Evolutionary conservation across 805 yeast genomes (phyloP).

Genomic region (Nakazawaea anatomiae): DNA sequence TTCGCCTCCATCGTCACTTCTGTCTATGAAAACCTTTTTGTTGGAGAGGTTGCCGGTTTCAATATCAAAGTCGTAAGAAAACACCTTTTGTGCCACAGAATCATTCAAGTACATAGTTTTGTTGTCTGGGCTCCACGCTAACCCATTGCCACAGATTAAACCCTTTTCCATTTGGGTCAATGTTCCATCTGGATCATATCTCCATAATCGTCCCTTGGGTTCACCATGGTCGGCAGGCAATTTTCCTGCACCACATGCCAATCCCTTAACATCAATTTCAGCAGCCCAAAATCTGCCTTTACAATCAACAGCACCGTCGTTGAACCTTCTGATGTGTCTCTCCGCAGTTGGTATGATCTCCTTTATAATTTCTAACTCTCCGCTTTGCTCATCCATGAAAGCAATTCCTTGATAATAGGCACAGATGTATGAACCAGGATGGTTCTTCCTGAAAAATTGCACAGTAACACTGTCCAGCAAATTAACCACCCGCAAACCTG

Average conservation of each 20-base stretch:
- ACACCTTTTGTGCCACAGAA: constrained; percentile 12
- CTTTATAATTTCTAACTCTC: constrained; percentile 22
- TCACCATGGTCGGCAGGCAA: constrained; percentile 15
- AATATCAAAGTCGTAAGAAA: constrained; percentile 13
- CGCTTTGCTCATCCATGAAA: constrained; percentile 26
- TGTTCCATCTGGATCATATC: constrained; percentile 27
- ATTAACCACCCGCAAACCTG: constrained; percentile 18
- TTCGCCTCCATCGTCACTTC: constrained; percentile 9
- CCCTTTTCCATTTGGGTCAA: constrained; percentile 21
- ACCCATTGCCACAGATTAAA: constrained; percentile 22
- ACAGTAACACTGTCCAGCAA: constrained; percentile 24
- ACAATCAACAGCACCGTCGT: constrained; percentile 24
- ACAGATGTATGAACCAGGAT: constrained; percentile 23
- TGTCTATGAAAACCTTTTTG: constrained; percentile 13
- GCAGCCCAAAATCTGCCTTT: constrained; percentile 45
- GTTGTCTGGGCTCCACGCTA: constrained; percentile 17
- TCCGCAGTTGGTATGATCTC: constrained; percentile 23
- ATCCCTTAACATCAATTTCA: constrained; percentile 23
- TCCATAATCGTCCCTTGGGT: constrained; percentile 27
- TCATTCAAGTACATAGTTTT: constrained; percentile 15
- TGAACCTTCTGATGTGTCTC: constrained; percentile 17
- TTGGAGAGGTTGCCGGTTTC: constrained; percentile 13
- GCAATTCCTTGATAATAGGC: constrained; percentile 28
- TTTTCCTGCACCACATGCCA: constrained; percentile 20
- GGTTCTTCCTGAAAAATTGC: constrained; percentile 23